Base-by-base conservation (phyloP, 257 asterid genomes). In the Salvia splendens region DNA sequence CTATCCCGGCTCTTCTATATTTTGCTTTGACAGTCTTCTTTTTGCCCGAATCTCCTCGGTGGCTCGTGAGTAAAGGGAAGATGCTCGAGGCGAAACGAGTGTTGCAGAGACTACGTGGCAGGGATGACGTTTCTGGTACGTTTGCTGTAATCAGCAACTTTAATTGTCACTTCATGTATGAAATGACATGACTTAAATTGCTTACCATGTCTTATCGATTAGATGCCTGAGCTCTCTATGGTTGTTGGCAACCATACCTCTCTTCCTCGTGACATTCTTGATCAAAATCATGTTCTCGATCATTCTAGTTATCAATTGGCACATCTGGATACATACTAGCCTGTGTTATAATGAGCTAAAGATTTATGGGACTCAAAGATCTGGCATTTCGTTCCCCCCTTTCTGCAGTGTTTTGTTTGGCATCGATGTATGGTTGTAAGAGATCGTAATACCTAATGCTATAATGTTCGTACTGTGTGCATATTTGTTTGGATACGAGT, bases 41-140 rank as follows among this genome's bases (percentile, higher is more conserved):
- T 77, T 77, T 89, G 60, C 96, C 96, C 9, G 96, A 89, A 71
- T 86, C 96, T 77, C 95, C 96, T 69, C 84, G 95, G 20, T 89
- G 96, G 96, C 86, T 89, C 3, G 96, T 89, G 4, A 89, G 95
- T 64, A 83, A 89, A 85, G 96, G 96, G 69, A 84, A 68, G 70
- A 89, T 89, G 95, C 63, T 60, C 0, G 92, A 89, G 84, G 95
- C 96, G 0, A 89, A 80, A 82, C 67, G 15, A 24, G 90, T 89
- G 72, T 57, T 89, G 79, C 96, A 89, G 77, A 73, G 72, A 55
- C 77, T 86, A 68, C 95, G 95, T 32, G 92, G 95, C 70, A 65
- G 86, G 73, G 95, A 86, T 74, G 96, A 89, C 50, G 96, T 89
- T 60, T 86, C 92, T 20, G 96, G 95, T 89, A 79, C 45, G 16